phyloP scores from a whole-genome alignment of 2,329 filamentous ascomycete genomes.

The Fusarium sp. region DNA sequence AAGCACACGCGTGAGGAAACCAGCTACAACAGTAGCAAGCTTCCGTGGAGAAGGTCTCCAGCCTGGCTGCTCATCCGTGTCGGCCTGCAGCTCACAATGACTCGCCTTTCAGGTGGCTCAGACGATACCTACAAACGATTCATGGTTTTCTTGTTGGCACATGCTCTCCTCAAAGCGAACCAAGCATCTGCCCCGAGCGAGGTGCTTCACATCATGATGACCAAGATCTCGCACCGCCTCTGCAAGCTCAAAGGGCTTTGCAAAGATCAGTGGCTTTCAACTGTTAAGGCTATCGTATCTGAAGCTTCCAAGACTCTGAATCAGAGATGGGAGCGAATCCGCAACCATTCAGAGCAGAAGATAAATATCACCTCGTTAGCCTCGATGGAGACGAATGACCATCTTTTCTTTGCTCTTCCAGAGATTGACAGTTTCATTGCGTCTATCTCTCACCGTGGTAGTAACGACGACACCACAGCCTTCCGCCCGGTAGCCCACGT shows the following conservation, averaged over 20 bases:
- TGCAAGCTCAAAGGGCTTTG: conserved; percentile 10
- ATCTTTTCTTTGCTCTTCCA: conserved; percentile 14
- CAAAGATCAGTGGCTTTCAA: conserved; percentile 12
- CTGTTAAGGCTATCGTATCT: conserved; percentile 1
- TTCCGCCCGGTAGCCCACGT: conserved; percentile 24
- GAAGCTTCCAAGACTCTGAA: not conserved
- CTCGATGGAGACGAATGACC: not conserved
- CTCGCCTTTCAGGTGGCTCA: not conserved
- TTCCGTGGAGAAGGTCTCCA: conserved; percentile 62
- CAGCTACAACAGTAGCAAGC: conserved; percentile 49
- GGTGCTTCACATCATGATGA: conserved; percentile 20
- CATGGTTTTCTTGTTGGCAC: conserved; percentile 24
- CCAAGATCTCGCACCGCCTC: conserved; percentile 23
- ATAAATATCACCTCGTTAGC: not conserved
- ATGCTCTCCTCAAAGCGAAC: not conserved
- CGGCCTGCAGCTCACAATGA: conserved; percentile 54
- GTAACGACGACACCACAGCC: not conserved
- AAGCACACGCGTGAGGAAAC: conserved; percentile 67
- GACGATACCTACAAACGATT: conserved; percentile 26
- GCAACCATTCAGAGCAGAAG: not conserved
- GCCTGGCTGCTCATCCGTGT: conserved; percentile 67
- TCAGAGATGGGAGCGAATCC: conserved; percentile 21
- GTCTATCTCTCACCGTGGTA: not conserved
- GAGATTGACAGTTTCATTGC: conserved; percentile 22
- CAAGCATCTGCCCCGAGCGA: not conserved